Conservation (phyloP, 1,139 yeast genomes). For the Kurtzmaniella quercitrusa region DNA sequence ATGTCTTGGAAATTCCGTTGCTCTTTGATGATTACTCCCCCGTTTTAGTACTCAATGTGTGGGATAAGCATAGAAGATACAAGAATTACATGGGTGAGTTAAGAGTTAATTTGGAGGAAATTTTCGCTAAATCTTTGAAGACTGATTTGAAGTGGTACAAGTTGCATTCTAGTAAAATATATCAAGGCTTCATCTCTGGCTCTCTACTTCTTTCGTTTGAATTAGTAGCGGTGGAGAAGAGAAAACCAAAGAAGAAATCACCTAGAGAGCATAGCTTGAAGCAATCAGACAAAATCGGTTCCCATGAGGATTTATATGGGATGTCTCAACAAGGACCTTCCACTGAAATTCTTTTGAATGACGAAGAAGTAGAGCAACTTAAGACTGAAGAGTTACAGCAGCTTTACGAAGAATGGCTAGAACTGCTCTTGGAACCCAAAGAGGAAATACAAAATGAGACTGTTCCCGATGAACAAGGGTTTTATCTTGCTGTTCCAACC, state of each 20-base stretch:
- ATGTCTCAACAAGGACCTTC: slow-evolving; percentile 8
- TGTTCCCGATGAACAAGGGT: slow-evolving; percentile 40
- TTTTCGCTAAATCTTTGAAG: slow-evolving; percentile 27
- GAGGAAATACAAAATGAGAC: slow-evolving; percentile 16
- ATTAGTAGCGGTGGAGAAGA: slow-evolving; percentile 24
- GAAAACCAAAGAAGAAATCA: slow-evolving; percentile 8
- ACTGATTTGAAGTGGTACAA: slow-evolving; percentile 48
- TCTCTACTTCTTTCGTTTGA: slow-evolving; percentile 51
- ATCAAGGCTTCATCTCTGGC: slow-evolving; percentile 55
- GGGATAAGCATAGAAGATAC: slow-evolving; percentile 45
- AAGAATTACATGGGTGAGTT: slow-evolving; percentile 57
- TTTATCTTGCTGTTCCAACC: slow-evolving; percentile 27
- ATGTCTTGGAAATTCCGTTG: slow-evolving; percentile 31
- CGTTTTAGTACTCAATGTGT: slow-evolving; percentile 32
- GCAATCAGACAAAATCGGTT: slow-evolving; percentile 2
- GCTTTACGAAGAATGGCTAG: slow-evolving; percentile 26
- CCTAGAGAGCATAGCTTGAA: not conserved
- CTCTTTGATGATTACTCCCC: slow-evolving; percentile 25
- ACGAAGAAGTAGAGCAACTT: not conserved
- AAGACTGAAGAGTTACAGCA: slow-evolving; percentile 10
- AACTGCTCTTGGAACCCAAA: slow-evolving; percentile 29
- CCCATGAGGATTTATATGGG: not conserved
- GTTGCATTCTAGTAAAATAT: slow-evolving; percentile 42
- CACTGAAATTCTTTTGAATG: slow-evolving; percentile 3
- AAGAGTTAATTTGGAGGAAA: slow-evolving; percentile 40